Evolutionary conservation across 768 basidiomycete species (phyloP), one percentile per base, ranked within the genome.

Genomic region (Coprinellus micaceus): DNA sequence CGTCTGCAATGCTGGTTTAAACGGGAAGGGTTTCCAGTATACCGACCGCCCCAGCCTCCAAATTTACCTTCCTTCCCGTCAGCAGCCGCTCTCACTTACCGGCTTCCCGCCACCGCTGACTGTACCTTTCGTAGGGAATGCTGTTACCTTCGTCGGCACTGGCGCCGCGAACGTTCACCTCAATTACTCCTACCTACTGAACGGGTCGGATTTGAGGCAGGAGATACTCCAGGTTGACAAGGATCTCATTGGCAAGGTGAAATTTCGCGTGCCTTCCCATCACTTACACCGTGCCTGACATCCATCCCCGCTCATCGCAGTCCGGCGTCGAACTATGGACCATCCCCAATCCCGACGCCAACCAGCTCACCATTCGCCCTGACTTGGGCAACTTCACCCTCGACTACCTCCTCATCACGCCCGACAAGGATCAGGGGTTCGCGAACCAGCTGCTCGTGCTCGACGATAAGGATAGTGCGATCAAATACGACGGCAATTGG

Each of bases 381-480:
- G 48, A 30, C 37, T 30, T 33, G 7, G 49, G 55, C 7, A 28
- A 51, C 17, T 57, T 57, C 28, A 43, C 47, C 2, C 41, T 57
- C 10, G 55, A 57, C 49, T 57, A 57, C 30, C 47, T 45, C 26
- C 48, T 57, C 39, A 36, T 51, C n/a, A 57, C 28, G 15, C 55
- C 55, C 13, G 37, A 25, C 30, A 24, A 41, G 49, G 11, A 10
- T 28, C 11, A 10, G 4, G 41, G 53, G n/a, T 45, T 25, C 29
- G 3, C 25, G 10, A 28, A 24, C 37, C 9, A 30, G 37, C 29
- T 24, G 49, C 3, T 57, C 25, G 22, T 57, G 40, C 7, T 40
- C 7, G 55, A 57, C 29, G 41, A 57, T 30, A 33, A 30, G 5
- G 55, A 57, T 28, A 7, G 22, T 2, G n/a, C 25, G 4, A 41